These are phyloP conservation scores for Colletotrichum plurivorum DNA, from an alignment of 2,329 filamentous ascomycete genomes.

Conservation along the genomic window DNA sequence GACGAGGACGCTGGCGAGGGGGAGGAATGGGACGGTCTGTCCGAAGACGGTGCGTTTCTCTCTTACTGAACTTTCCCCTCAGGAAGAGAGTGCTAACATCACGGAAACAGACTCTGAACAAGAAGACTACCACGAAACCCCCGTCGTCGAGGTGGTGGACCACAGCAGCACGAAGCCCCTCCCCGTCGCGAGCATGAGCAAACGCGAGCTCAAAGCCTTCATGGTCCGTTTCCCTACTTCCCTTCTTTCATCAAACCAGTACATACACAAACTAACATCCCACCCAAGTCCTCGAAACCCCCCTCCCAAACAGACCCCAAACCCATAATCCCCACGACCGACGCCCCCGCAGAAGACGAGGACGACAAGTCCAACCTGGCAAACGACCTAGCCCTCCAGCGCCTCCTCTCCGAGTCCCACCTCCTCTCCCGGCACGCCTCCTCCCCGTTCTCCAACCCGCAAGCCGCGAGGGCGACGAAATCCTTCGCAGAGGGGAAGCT, in stretches of 20 bases:
- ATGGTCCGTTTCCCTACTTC: constrained; percentile 66
- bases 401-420: constrained; percentile 91
- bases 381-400: constrained; percentile 92
- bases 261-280: constrained; percentile 24
- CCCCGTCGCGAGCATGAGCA: constrained; percentile 65
- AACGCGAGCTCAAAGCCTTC: constrained; percentile 82
- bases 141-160: constrained; percentile 73
- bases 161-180: constrained; percentile 62
- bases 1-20: constrained; percentile 45
- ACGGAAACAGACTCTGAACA: constrained; percentile 42
- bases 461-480: constrained; percentile 55
- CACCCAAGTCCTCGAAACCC: constrained; percentile 61
- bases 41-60: constrained; percentile 54
- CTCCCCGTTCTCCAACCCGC: constrained; percentile 55
- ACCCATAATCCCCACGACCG: constrained; percentile 43
- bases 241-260: constrained; percentile 11
- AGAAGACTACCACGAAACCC: constrained; percentile 44
- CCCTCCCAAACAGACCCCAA: constrained; percentile 53
- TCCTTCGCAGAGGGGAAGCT: constrained; percentile 75
- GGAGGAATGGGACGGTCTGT: constrained; percentile 76
- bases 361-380: constrained; percentile 81
- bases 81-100: no score
- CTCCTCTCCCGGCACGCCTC: constrained; percentile 72
- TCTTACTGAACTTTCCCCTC: neutral
- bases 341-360: constrained; percentile 60